A percentile compares a stretch with the other conserved stretches of the same genome.
Conservation (phyloP, 352 stramenopile species). For the Phytopythium kandeliae region DNA sequence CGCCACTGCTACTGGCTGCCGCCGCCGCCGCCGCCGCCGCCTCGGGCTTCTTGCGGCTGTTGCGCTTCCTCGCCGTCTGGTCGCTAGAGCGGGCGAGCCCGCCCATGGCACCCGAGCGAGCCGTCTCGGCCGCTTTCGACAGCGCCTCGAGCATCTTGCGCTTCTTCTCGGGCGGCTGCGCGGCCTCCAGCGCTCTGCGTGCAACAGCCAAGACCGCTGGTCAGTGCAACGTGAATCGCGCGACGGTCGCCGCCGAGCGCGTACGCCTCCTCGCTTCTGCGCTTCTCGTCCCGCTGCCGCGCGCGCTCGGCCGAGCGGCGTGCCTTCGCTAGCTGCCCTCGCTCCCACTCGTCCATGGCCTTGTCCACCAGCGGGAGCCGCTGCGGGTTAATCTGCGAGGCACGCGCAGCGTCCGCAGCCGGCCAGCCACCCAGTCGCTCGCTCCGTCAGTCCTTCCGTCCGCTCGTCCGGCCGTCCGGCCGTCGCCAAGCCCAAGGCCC, state of each 20-base stretch:
- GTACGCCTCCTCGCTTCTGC: constrained; percentile 18
- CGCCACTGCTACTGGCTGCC: constrained; percentile 6
- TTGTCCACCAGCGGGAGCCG: constrained; percentile 36
- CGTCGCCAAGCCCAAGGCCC: no score
- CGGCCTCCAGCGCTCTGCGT: constrained; percentile 16
- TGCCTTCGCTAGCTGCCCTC: constrained; percentile 28
- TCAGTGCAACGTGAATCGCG: neutral
- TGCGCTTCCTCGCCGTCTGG: constrained; percentile 14
- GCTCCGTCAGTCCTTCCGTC: no score
- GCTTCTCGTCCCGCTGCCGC: constrained; percentile 27
- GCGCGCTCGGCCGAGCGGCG: constrained; percentile 22
- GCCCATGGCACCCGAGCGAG: constrained; percentile 7
- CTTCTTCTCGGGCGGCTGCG: constrained; percentile 32
- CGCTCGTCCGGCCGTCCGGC: no score
- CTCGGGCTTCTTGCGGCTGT: constrained; percentile 26
- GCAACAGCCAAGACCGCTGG: neutral
- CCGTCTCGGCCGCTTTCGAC: constrained; percentile 18
- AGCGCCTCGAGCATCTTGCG: constrained; percentile 26
- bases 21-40: constrained; percentile 6
- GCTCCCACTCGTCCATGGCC: constrained; percentile 33
- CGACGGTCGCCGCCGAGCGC: no score
- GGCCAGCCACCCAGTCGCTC: no score
- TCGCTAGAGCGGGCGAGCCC: constrained; percentile 8
- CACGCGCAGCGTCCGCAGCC: neutral
- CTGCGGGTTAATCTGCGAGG: constrained; percentile 30